These are phyloP conservation scores for Knoxia roxburghii DNA, from an alignment of 257 asterid genomes.

Conservation along the genomic window DNA sequence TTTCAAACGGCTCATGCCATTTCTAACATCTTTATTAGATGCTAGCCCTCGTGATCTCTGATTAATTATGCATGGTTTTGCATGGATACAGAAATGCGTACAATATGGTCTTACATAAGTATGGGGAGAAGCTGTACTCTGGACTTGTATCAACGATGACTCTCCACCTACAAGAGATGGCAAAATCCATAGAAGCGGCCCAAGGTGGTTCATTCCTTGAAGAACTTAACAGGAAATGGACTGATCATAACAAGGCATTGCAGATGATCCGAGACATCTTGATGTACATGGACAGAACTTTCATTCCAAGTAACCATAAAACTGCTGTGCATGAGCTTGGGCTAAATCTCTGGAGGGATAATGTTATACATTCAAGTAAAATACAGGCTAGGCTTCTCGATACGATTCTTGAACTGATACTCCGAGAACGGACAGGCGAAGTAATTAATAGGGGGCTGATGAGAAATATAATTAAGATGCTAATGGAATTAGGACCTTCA, in stretches of 20 bases:
- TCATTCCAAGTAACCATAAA: constrained; percentile 58
- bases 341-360: constrained; percentile 82
- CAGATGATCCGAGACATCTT: constrained; percentile 81
- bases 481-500: constrained; percentile 73
- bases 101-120: constrained; percentile 80
- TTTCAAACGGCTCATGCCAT: too few species aligned
- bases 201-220: constrained; percentile 74
- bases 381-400: constrained; percentile 64
- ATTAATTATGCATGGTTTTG: constrained; percentile 18
- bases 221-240: constrained; percentile 78
- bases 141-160: constrained; percentile 82
- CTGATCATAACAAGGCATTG: constrained; percentile 74
- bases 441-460: constrained; percentile 81
- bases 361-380: constrained; percentile 60
- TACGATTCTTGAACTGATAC: constrained; percentile 67
- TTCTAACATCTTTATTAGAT: neutral
- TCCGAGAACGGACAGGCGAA: constrained; percentile 70
- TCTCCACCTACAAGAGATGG: constrained; percentile 67
- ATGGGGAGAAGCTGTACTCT: constrained; percentile 79
- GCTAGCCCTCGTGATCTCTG: constrained; percentile 17
- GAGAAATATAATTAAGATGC: constrained; percentile 78
- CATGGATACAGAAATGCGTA: constrained; percentile 61
- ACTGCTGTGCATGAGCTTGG: constrained; percentile 86
- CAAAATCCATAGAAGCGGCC: constrained; percentile 61
- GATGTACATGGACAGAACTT: constrained; percentile 92